These are phyloP conservation scores for Phytophthora uliginosa DNA, from an alignment of 352 stramenopile genomes.

Conservation along the genomic window DNA sequence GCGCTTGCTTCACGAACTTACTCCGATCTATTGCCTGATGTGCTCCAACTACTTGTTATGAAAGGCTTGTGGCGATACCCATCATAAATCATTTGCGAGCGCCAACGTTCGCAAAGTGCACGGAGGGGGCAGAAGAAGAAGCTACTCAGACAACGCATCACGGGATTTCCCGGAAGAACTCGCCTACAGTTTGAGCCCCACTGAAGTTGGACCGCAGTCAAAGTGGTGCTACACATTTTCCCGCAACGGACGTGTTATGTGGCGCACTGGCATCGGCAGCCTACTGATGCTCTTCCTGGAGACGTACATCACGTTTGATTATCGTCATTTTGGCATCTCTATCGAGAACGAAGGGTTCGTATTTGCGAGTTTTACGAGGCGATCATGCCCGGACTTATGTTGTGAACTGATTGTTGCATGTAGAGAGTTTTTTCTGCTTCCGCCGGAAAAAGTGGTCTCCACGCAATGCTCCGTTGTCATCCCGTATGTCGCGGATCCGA, in stretches of 20 bases:
- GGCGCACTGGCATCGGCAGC: slow-evolving; percentile 78
- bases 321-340: slow-evolving; percentile 81
- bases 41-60: background rate
- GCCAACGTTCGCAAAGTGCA: slow-evolving; percentile 25
- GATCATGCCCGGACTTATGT: background rate
- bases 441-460: slow-evolving; percentile 48
- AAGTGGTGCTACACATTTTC: slow-evolving; percentile 80
- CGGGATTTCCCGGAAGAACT: slow-evolving; percentile 36
- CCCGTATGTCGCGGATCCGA: slow-evolving; percentile 81
- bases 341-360: slow-evolving; percentile 77
- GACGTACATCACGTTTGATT: slow-evolving; percentile 89
- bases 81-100: slow-evolving; percentile 57
- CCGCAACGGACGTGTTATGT: slow-evolving; percentile 64
- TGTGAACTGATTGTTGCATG: background rate
- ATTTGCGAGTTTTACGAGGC: background rate
- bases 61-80: slow-evolving; percentile 80
- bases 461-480: slow-evolving; percentile 54
- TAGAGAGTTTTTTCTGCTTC: slow-evolving; percentile 82
- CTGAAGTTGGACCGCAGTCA: slow-evolving; percentile 25
- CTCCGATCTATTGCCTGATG: background rate
- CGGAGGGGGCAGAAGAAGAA: slow-evolving; percentile 36
- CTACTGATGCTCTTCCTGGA: slow-evolving; percentile 85
- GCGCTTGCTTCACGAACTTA: background rate
- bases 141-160: slow-evolving; percentile 42
- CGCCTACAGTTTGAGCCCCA: slow-evolving; percentile 14